These are phyloP conservation scores for Penicillium waksmanii DNA, from an alignment of 495 filamentous ascomycete genomes.

Conservation along the genomic window DNA sequence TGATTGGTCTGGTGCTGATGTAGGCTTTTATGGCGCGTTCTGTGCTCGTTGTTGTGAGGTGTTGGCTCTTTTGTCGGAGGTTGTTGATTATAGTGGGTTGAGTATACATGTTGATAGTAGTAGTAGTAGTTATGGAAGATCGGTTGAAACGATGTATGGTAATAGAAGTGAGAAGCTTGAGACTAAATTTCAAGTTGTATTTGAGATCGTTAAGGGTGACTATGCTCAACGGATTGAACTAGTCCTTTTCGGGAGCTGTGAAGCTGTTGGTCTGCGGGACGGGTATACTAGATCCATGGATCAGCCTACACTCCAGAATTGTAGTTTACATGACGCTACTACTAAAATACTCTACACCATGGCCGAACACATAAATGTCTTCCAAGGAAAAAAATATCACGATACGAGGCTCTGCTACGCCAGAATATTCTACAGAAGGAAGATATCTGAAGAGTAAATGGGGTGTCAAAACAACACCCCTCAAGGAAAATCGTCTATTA, in stretches of 20 bases:
- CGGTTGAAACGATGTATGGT: too few relatives aligned
- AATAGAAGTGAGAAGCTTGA: too few relatives aligned
- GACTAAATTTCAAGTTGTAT: too few relatives aligned
- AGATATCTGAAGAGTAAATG: background rate
- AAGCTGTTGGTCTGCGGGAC: background rate
- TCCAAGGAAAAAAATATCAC: background rate
- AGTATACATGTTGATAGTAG: too few relatives aligned
- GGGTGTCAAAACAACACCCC: background rate
- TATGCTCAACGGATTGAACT: background rate
- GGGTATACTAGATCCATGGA: background rate
- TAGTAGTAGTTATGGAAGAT: too few relatives aligned
- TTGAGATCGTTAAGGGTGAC: background rate
- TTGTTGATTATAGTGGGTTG: background rate
- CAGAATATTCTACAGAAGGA: background rate
- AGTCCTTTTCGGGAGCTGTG: background rate
- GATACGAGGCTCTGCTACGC: background rate
- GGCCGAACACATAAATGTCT: background rate
- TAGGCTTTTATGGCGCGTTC: background rate
- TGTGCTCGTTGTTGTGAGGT: background rate
- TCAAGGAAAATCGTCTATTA: slow-evolving; percentile 27
- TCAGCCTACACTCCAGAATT: background rate
- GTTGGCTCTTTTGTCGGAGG: background rate
- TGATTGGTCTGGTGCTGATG: background rate
- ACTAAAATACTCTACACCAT: too few relatives aligned
- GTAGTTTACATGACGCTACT: too few relatives aligned